A percentile compares a stretch with the other conserved stretches of the same genome.
Conservation (phyloP, 495 filamentous ascomycete genomes). For the Antarctomyces pellizariae region DNA sequence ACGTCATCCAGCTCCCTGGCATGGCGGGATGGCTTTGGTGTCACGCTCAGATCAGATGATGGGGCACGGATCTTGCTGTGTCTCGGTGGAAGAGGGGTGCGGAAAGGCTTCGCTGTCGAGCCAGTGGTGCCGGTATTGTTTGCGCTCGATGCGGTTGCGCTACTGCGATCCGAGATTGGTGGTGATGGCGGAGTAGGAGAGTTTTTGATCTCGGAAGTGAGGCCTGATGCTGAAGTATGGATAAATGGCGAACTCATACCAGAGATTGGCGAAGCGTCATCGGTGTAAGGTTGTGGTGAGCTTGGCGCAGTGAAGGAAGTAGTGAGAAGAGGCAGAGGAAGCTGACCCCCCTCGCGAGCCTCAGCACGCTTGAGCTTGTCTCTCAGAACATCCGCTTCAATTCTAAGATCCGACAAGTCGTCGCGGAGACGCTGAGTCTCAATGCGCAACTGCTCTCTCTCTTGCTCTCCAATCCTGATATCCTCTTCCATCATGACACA, state of each 20-base stretch:
- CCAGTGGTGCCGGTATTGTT: too few species aligned
- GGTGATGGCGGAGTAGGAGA: constrained; percentile 39
- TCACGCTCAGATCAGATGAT: constrained; percentile 23
- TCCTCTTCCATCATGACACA: constrained; percentile 88
- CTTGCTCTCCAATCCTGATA: constrained; percentile 69
- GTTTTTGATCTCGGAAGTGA: constrained; percentile 20
- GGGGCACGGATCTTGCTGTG: constrained; percentile 23
- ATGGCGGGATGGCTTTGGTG: constrained; percentile 19
- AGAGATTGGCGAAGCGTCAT: constrained; percentile 32
- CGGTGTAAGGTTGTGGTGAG: constrained; percentile 24
- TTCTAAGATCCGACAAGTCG: constrained; percentile 75
- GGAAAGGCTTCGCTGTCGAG: constrained; percentile 13
- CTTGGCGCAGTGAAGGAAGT: constrained; percentile 27
- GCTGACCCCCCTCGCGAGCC: constrained; percentile 23
- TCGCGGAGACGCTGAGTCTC: constrained; percentile 72
- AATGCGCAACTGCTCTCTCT: constrained; percentile 69
- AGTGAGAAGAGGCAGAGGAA: constrained; percentile 25
- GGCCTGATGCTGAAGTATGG: constrained; percentile 25
- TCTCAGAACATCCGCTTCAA: constrained; percentile 83
- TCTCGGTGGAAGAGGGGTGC: constrained; percentile 12
- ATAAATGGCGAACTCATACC: constrained; percentile 52
- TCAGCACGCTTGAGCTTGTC: constrained; percentile 59
- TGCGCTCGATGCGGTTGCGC: constrained; percentile 12
- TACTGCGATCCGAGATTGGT: constrained; percentile 51
- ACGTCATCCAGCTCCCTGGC: constrained; percentile 4